Base-by-base conservation (phyloP, 1,139 yeast species). In the Kodamaea arcana region DNA sequence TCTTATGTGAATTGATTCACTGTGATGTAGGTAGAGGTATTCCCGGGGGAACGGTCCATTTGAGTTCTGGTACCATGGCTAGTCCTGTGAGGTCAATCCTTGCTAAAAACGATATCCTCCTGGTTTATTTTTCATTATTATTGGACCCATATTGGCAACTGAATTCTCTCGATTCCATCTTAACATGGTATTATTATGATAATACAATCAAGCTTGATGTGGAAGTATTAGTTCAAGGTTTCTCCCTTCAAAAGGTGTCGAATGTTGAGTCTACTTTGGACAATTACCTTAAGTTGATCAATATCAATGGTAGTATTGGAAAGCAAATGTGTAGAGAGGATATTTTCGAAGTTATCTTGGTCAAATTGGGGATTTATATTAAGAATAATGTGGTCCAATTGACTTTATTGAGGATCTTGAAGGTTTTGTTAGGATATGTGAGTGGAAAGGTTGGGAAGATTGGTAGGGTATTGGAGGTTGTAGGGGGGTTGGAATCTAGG, bases 121-220 rank as follows among this genome's bases (percentile, higher is more conserved):
- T 61, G 5, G 64, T 72, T 2, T 78, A 78, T 42, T 57, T 71
- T 29, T 61, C 62, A 18, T 58, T 80, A 11, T 53, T 80, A 12
- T 48, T 68, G 10, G 83, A 81, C 48, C 79, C 83, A 0, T 75
- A 78, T 44, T 81, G 87, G 87, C 85, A 80, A 50, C 76, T 80
- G 14, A 77, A 76, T 54, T 80, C 85, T 0, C 63, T 80, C 44
- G 86, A 81, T 31, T 72, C 86, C 1, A 61, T 81, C 7, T 42
- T 63, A 18, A 56, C 50, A 33, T 71, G 75, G 76, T 47, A 53
- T 30, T 54, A 55, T 29, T 57, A 54, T 32, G 65, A 65, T 33
- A 50, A 56, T 2, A 41, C 36, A 1, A 47, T 60, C 7, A 47
- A 46, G 29, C 48, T 65, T 14, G 56, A 55, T 12, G 44, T 61